These are phyloP conservation scores for Microcera coccophila DNA, from an alignment of 2,329 filamentous ascomycete species.

Conservation along the genomic window DNA sequence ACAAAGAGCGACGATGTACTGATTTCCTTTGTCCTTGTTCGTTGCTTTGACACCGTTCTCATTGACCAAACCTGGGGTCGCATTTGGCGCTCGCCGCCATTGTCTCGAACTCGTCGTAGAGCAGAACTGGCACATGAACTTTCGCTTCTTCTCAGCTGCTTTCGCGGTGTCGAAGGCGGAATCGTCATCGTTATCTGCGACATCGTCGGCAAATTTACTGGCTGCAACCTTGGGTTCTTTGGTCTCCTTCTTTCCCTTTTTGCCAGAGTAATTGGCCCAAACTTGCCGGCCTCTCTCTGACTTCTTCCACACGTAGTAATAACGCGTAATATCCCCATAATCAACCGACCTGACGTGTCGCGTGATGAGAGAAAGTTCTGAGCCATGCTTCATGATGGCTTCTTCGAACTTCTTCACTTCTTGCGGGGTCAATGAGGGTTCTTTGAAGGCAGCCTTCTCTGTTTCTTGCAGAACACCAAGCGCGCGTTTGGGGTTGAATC, in stretches of 20 bases:
- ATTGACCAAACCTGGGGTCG: slow-evolving; percentile 65
- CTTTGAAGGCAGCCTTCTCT: slow-evolving; percentile 71
- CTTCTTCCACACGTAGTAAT: slow-evolving; percentile 99
- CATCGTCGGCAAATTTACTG: slow-evolving; percentile 81
- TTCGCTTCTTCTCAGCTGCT: slow-evolving; percentile 70
- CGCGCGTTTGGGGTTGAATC: slow-evolving; percentile 68
- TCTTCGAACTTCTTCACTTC: slow-evolving; percentile 92
- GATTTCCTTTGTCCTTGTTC: slow-evolving; percentile 71
- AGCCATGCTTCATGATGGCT: slow-evolving; percentile 83
- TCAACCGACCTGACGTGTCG: slow-evolving; percentile 81
- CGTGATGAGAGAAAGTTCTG: slow-evolving; percentile 78
- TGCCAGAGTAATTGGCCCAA: slow-evolving; percentile 83
- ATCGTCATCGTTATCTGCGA: slow-evolving; percentile 89
- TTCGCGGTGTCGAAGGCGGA: slow-evolving; percentile 93
- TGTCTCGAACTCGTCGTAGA: slow-evolving; percentile 73
- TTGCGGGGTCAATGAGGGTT: slow-evolving; percentile 72
- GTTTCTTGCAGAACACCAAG: slow-evolving; percentile 65
- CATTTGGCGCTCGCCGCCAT: slow-evolving; percentile 85
- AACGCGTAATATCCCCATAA: slow-evolving; percentile 78
- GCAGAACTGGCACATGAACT: slow-evolving; percentile 94
- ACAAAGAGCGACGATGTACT: slow-evolving; percentile 79
- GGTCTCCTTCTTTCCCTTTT: slow-evolving; percentile 86
- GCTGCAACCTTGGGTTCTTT: slow-evolving; percentile 67
- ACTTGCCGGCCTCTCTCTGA: slow-evolving; percentile 78
- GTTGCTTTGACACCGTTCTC: slow-evolving; percentile 55